These are phyloP conservation scores for Cladosporium sp. DNA, from an alignment of 2,329 filamentous ascomycete species.

Conservation along the genomic window DNA sequence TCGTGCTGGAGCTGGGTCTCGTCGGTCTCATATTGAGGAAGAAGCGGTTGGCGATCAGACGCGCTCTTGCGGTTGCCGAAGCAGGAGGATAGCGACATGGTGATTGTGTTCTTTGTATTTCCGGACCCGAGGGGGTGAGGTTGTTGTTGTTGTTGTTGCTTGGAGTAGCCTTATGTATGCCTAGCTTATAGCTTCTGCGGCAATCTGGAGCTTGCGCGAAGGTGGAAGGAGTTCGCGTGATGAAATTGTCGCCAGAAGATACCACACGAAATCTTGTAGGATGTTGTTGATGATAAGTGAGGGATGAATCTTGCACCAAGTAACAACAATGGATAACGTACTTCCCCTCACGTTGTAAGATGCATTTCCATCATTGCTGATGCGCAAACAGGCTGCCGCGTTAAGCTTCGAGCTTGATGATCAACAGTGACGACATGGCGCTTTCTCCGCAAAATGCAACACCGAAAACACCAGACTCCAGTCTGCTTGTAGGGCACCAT, in stretches of 20 bases:
- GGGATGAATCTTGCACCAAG: too few relatives aligned
- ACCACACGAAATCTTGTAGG: background rate
- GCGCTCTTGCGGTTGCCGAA: slow-evolving; percentile 52
- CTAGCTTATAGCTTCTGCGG: background rate
- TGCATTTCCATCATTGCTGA: background rate
- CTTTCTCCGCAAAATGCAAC: too few relatives aligned
- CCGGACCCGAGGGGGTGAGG: slow-evolving; percentile 23
- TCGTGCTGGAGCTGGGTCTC: slow-evolving; percentile 73
- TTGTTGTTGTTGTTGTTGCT: slow-evolving; percentile 14
- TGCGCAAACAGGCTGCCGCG: slow-evolving; percentile 1
- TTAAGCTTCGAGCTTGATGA: background rate
- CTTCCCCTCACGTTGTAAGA: background rate
- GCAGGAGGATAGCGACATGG: slow-evolving; percentile 54
- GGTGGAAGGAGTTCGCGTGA: background rate
- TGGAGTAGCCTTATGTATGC: background rate
- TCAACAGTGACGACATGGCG: background rate
- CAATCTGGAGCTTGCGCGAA: background rate
- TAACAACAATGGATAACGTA: background rate
- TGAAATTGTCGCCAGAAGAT: background rate
- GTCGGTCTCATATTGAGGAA: slow-evolving; percentile 71
- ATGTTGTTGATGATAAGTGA: background rate
- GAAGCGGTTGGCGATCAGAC: slow-evolving; percentile 69
- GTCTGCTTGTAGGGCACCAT: too few relatives aligned
- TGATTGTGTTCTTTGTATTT: background rate
- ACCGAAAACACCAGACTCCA: too few relatives aligned